A percentile compares a stretch with the other conserved stretches of the same genome.
Evolutionary conservation across 2,329 filamentous ascomycete genomes (phyloP).

Genomic region (Teratosphaeria gauchensis): DNA sequence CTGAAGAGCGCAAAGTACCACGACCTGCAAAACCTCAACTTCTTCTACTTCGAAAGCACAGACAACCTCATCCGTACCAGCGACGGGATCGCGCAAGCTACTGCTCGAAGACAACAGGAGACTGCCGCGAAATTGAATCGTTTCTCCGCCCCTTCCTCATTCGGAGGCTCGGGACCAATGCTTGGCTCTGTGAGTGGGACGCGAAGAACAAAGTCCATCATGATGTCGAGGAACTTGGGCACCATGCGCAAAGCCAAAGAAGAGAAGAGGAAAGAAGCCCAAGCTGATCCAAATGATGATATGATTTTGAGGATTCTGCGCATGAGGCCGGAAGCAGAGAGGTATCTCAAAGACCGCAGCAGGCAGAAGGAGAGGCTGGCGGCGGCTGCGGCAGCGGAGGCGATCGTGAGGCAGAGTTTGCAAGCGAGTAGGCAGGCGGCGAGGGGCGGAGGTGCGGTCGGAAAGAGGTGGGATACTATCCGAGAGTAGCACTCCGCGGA

Average conservation of each 20-base stretch:
- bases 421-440: slow-evolving; percentile 32
- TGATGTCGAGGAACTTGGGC: slow-evolving; percentile 87
- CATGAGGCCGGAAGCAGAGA: slow-evolving; percentile 83
- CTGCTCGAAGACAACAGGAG: slow-evolving; percentile 62
- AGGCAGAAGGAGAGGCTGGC: slow-evolving; percentile 90
- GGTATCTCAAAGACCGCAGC: slow-evolving; percentile 81
- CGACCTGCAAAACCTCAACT: slow-evolving; percentile 90
- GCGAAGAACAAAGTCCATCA: slow-evolving; percentile 52
- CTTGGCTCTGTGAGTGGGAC: slow-evolving; percentile 23
- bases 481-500: slow-evolving; percentile 10
- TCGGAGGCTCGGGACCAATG: background rate
- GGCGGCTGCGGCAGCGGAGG: slow-evolving; percentile 79
- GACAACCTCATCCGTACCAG: slow-evolving; percentile 90
- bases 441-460: slow-evolving; percentile 1
- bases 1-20: slow-evolving; percentile 97
- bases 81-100: slow-evolving; percentile 87
- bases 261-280: slow-evolving; percentile 88
- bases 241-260: slow-evolving; percentile 96
- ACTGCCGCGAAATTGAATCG: slow-evolving; percentile 46
- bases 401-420: slow-evolving; percentile 90
- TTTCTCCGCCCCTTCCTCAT: slow-evolving; percentile 50
- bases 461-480: slow-evolving; percentile 12
- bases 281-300: slow-evolving; percentile 93
- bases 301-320: slow-evolving; percentile 93
- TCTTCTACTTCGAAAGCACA: slow-evolving; percentile 94